Conservation (phyloP, 1,139 yeast genomes). For the Saccharomycopsis hybrid region DNA sequence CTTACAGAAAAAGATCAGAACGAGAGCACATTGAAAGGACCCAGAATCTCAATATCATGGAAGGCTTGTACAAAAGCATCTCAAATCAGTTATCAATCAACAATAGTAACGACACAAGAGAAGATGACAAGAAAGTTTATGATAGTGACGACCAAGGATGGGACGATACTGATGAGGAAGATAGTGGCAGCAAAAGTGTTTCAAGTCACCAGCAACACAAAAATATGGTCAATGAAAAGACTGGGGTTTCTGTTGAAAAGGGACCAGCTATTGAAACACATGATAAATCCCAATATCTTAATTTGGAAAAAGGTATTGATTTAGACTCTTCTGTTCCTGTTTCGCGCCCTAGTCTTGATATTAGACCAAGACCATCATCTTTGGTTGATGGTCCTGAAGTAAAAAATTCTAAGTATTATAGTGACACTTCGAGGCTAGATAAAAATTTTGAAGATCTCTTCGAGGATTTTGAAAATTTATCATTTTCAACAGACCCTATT, state of each 20-base stretch:
- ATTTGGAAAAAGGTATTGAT: neutral
- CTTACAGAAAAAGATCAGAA: constrained; percentile 6
- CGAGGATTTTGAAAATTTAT: constrained; percentile 18
- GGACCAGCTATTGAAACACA: too few relatives aligned
- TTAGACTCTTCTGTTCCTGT: neutral
- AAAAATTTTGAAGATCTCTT: constrained; percentile 20
- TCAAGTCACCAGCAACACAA: neutral
- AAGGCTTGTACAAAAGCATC: constrained; percentile 13
- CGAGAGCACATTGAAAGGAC: constrained; percentile 15
- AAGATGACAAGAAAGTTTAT: neutral
- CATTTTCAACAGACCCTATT: constrained; percentile 6
- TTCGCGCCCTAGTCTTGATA: neutral
- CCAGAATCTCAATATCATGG: constrained; percentile 15
- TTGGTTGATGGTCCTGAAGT: neutral
- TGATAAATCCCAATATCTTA: neutral
- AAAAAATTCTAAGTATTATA: neutral
- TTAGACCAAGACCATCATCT: neutral
- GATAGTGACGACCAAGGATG: constrained; percentile 3
- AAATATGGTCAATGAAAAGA: neutral
- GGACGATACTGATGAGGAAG: constrained; percentile 1
- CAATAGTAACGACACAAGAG: constrained; percentile 1
- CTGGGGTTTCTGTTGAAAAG: neutral
- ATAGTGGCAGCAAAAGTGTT: neutral
- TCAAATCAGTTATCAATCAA: constrained; percentile 11
- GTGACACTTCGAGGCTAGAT: constrained; percentile 15